Evolutionary conservation across 176 grass and related monocot species (phyloP).

Genomic region (Leersia perrieri): DNA sequence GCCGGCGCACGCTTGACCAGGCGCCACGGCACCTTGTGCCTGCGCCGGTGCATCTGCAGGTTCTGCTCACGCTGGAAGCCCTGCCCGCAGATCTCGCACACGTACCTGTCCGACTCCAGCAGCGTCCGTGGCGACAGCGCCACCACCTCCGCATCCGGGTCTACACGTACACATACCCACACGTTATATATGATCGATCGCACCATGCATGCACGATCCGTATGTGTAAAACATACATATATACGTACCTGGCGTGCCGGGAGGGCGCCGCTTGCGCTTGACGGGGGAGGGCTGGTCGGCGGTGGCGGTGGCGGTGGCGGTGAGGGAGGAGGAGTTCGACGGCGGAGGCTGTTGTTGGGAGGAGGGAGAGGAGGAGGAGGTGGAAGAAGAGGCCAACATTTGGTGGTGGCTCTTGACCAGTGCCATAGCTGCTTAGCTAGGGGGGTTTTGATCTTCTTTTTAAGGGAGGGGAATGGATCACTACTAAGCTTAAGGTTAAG

Average conservation of each 20-base stretch:
- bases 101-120: conserved; percentile 86
- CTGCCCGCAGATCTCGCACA: conserved; percentile 94
- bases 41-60: conserved; percentile 91
- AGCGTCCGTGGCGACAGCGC: conserved; percentile 80
- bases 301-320: conserved; percentile 1
- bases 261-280: conserved; percentile 76
- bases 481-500: background rate
- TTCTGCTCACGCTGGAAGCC: conserved; percentile 92
- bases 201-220: background rate
- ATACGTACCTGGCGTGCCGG: conserved; percentile 63
- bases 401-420: conserved; percentile 66
- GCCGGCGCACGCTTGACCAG: conserved; percentile 54
- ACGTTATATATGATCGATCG: background rate
- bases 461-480: background rate
- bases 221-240: too few species aligned
- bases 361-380: conserved; percentile 40
- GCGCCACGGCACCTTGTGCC: conserved; percentile 90
- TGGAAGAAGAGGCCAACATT: conserved; percentile 62
- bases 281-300: conserved; percentile 47
- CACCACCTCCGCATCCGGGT: conserved; percentile 90
- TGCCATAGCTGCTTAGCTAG: conserved; percentile 41
- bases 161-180: background rate
- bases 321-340: background rate
- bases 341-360: conserved; percentile 6
- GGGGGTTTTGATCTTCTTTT: conserved; percentile 27